Conservation (phyloP, 495 filamentous ascomycete genomes). For the Trichocladium uniseriatum region DNA sequence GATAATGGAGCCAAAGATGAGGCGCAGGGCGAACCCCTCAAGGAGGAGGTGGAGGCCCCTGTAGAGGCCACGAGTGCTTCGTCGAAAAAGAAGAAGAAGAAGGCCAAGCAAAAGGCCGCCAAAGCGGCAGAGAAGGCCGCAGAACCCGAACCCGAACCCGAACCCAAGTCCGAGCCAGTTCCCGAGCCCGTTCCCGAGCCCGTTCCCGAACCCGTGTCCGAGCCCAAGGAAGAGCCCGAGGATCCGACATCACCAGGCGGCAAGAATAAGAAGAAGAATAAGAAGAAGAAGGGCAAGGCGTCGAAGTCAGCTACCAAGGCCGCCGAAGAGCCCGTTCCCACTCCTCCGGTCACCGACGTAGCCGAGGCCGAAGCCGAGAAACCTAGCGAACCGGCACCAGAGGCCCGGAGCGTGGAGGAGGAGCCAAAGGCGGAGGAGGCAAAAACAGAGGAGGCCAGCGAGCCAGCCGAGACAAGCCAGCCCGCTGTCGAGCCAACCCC, state of each 20-base stretch:
- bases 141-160: slow-evolving; percentile 5
- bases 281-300: slow-evolving; percentile 18
- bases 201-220: slow-evolving; percentile 1
- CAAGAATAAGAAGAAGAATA: slow-evolving; percentile 23
- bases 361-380: slow-evolving; percentile 9
- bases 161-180: neutral
- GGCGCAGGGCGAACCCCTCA: neutral
- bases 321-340: slow-evolving; percentile 4
- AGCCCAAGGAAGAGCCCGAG: slow-evolving; percentile 1
- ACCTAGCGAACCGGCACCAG: slow-evolving; percentile 4
- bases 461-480: neutral
- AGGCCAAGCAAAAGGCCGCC: slow-evolving; percentile 18
- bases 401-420: neutral
- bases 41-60: neutral
- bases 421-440: neutral
- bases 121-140: slow-evolving; percentile 13
- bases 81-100: slow-evolving; percentile 24
- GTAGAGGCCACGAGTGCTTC: neutral
- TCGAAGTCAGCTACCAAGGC: slow-evolving; percentile 4
- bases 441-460: neutral
- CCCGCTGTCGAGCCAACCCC: slow-evolving; percentile 6
- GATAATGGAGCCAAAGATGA: neutral
- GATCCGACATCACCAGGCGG: neutral
- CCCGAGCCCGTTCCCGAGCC: too few relatives aligned
- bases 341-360: slow-evolving; percentile 3